Base-by-base conservation (phyloP, 129 eudicot genomes). In the Ambrosia trifida region DNA sequence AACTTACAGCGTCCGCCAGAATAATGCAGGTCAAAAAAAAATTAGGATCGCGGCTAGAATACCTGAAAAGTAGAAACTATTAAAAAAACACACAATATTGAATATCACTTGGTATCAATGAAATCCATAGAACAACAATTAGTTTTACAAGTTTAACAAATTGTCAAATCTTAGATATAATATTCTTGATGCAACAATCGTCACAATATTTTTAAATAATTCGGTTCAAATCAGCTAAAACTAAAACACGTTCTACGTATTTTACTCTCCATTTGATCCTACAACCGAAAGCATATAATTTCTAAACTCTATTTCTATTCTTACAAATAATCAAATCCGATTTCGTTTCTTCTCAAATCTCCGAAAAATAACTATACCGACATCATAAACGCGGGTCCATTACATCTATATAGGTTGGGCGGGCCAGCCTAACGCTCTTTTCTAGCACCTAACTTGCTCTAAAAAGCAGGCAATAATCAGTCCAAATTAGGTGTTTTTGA, bases 31-130 rank as follows among this genome's bases (percentile, higher is more conserved):
- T 45, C 38, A 41, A 73, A 40, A 40, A 9, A 40, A 40, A 40
- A 5, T 40, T 59, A 12, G 65, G 65, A 69, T 51, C 69, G 64
- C 78, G 24, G 45, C 54, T 50, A 17, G 33, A 59, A 66, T 49
- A 62, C 89, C 91, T 83, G 78, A 49, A 72, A 76, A 76, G 14
- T 10, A 40, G 28, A 64, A 76, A 67, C 30, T 52, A 51, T 5
- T n/a, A n/a, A 53, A 19, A 44, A 53, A 24, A 31, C 24, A 53
- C 60, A 53, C 9, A 18, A 53, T 18, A 53, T 53, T 18, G 31
- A 65, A 13, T 66, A 31, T 54, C 28, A 33, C 70, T 31, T n/a
- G 10, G 14, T 33, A 16, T 5, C 57, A 58, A 10, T 9, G 31
- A 58, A 43, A 57, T 41, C 41, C 13, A 45, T 44, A 24, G 28